phyloP scores from a whole-genome alignment of 352 stramenopile genomes.

The Phytopythium vexans region DNA sequence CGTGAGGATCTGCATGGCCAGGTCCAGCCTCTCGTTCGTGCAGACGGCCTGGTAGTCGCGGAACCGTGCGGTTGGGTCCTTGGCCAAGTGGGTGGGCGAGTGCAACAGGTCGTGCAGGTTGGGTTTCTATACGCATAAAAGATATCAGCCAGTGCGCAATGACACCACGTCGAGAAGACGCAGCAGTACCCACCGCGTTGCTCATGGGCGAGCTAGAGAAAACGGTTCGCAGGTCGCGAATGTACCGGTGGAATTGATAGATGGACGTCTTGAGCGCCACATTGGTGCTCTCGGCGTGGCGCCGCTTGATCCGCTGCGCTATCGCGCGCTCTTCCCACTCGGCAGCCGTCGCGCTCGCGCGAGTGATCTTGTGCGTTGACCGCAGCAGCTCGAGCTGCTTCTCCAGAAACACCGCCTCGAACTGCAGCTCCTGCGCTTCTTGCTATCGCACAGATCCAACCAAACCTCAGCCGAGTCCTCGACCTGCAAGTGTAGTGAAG shows the following conservation, averaged over 20 bases:
- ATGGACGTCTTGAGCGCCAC: conserved; percentile 22
- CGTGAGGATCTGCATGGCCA: conserved; percentile 24
- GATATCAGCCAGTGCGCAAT: not conserved
- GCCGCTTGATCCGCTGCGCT: conserved; percentile 33
- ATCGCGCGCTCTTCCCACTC: conserved; percentile 45
- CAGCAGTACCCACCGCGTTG: not conserved
- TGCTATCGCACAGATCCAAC: conserved; percentile 1
- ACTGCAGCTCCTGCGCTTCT: conserved; percentile 35
- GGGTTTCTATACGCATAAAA: conserved; percentile 18
- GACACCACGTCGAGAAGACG: no score
- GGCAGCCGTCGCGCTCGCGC: conserved; percentile 15
- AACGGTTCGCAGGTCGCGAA: conserved; percentile 20
- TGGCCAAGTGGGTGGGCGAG: conserved; percentile 17
- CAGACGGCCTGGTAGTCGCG: conserved; percentile 17
- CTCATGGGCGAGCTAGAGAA: conserved; percentile 10
- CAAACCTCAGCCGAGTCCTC: not conserved
- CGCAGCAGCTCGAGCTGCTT: conserved; percentile 32
- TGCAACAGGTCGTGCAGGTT: conserved; percentile 29
- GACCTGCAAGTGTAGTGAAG: not conserved
- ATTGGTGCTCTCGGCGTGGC: conserved; percentile 22
- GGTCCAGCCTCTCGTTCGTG: conserved; percentile 20
- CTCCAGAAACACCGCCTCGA: conserved; percentile 35
- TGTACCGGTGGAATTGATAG: conserved; percentile 21
- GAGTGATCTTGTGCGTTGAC: conserved; percentile 32
- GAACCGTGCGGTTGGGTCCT: conserved; percentile 11